Evolutionary conservation across 2,329 filamentous ascomycete genomes (phyloP).

Genomic region (Neopestalotiopsis clavispora): DNA sequence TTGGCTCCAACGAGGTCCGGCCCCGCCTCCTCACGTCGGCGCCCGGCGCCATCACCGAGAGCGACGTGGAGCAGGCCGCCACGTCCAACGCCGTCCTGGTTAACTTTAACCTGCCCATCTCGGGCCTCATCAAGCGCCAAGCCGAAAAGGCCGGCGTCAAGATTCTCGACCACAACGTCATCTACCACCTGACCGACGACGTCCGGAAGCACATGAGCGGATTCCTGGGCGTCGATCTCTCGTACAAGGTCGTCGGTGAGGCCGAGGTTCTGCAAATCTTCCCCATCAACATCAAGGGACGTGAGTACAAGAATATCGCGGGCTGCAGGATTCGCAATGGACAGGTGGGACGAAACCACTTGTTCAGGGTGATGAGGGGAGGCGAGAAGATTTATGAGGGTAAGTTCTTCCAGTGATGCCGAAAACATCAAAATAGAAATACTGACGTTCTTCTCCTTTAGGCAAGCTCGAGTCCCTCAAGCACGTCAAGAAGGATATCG

Average conservation of each 20-base stretch:
- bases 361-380: constrained; percentile 73
- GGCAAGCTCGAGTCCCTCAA: constrained; percentile 83
- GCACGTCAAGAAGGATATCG: constrained; percentile 89
- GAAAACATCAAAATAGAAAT: background rate
- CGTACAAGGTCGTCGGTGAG: constrained; percentile 79
- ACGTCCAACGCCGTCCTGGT: constrained; percentile 77
- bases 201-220: constrained; percentile 71
- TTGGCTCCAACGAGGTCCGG: constrained; percentile 85
- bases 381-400: constrained; percentile 80
- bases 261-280: constrained; percentile 86
- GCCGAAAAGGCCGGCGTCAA: constrained; percentile 75
- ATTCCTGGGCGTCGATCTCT: constrained; percentile 69
- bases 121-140: constrained; percentile 68
- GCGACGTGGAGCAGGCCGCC: constrained; percentile 86
- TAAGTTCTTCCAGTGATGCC: constrained; percentile 50
- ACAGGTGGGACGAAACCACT: constrained; percentile 63
- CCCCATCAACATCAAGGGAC: constrained; percentile 78
- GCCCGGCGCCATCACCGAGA: constrained; percentile 81
- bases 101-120: constrained; percentile 81
- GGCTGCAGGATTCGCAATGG: constrained; percentile 90
- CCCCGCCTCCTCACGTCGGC: constrained; percentile 77
- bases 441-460: constrained; percentile 39
- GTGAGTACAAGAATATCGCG: constrained; percentile 75
- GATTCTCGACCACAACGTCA: constrained; percentile 85
- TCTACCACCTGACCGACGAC: constrained; percentile 79